Percentiles rank a stretch among this genome's conserved stretches.
phyloP scores from a whole-genome alignment of 2,329 filamentous ascomycete species.

The Penicillium sp. region DNA sequence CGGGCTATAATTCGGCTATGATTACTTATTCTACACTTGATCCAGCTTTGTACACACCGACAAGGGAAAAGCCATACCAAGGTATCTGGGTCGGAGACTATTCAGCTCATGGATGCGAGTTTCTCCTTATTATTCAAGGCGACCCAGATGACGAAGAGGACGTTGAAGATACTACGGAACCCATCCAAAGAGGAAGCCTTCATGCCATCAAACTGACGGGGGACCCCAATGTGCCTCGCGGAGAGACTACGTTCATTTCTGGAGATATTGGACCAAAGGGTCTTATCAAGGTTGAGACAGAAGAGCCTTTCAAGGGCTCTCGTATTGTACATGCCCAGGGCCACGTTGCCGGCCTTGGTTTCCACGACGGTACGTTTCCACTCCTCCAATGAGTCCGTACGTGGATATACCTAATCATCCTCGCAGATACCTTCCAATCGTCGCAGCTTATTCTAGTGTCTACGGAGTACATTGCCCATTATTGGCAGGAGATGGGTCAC shows the following conservation, averaged over 20 bases:
- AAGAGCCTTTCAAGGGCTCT: conserved; percentile 72
- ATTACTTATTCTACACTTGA: conserved; percentile 75
- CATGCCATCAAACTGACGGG: conserved; percentile 91
- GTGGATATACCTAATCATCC: conserved; percentile 12
- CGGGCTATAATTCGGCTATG: conserved; percentile 50
- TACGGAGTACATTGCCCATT: conserved; percentile 76
- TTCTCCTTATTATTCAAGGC: conserved; percentile 78
- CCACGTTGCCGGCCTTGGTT: conserved; percentile 76
- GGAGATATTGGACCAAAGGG: conserved; percentile 74
- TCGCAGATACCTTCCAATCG: conserved; percentile 61
- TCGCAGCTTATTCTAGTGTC: conserved; percentile 79
- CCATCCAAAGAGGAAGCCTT: conserved; percentile 68
- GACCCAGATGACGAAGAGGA: conserved; percentile 57
- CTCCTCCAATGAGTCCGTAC: neutral
- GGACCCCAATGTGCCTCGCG: conserved; percentile 85
- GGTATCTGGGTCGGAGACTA: conserved; percentile 96
- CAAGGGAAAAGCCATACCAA: conserved; percentile 76
- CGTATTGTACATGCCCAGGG: conserved; percentile 74
- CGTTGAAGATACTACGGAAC: conserved; percentile 31
- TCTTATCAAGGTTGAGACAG: conserved; percentile 65
- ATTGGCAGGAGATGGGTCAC: conserved; percentile 68
- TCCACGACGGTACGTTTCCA: conserved; percentile 66
- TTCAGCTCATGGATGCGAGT: conserved; percentile 84
- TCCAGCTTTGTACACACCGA: conserved; percentile 77
- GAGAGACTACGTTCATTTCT: conserved; percentile 79